Base-by-base conservation (phyloP, 1,284 basidiomycete genomes). In the Pseudozyma sp. region DNA sequence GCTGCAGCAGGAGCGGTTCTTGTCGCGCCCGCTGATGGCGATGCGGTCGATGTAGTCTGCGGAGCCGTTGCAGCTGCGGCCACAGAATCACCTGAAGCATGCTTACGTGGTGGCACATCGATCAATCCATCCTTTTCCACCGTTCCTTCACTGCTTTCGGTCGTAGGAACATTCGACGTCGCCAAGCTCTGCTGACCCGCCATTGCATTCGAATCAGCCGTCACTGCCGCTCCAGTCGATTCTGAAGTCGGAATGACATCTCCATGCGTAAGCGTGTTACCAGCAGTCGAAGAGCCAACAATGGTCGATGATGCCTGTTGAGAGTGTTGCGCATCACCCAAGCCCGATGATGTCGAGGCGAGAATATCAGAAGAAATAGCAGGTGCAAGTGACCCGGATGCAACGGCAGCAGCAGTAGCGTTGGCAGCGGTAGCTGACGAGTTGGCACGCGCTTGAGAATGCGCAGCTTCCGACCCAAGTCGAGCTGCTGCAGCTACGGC, bases 251-350 rank as follows among this genome's bases (percentile, higher is more conserved):
- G 38, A 35, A 21, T 55, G 12, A 31, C 44, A 13, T 11, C 35
- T 4, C 18, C 19, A 39, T 44, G 44, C 16, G 52, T 64, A 19
- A 75, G 12, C 10, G 68, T 67, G 39, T 70, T 70, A 1, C 57
- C 72, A 1, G 57, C 68, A 3, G 61, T 72, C 8, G 61, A 61
- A n/a, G 39, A 47, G 16, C 64, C 70, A 14, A 72, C 51, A 16
- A 76, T 35, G 5, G 74, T 76, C 0, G 70, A 69, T 10, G 52
- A 63, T 8, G 74, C 52, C 44, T 72, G 70, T 25, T 76, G 66
- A 5, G 55, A 72, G n/a, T 76, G 70, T 2, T 25, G 16, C 36
- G 9, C 54, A n/a, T 47, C 13, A 35, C n/a, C 53, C n/a, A n/a
- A n/a, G n/a, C n/a, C n/a, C n/a, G n/a, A n/a, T n/a, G n/a, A n/a